A percentile compares a stretch with the other conserved stretches of the same genome.
These are phyloP conservation scores for Phymatotrichopsis omnivora DNA, from an alignment of 2,329 filamentous ascomycete genomes.

Conservation along the genomic window DNA sequence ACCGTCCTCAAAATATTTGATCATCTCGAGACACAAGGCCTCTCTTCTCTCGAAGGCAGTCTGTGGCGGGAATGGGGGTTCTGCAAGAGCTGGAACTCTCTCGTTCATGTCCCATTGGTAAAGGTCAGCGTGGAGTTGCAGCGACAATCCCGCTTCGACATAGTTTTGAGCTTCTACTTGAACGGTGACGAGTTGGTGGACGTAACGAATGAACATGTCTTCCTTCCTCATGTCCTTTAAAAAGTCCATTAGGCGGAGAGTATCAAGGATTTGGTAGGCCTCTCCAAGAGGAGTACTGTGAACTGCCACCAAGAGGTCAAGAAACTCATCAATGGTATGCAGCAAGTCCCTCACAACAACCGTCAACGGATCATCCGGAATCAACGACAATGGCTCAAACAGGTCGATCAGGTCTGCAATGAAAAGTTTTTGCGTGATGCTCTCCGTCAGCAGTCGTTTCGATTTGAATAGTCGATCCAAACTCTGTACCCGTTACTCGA, in stretches of 20 bases:
- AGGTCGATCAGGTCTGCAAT: constrained; percentile 72
- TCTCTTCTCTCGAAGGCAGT: constrained; percentile 89
- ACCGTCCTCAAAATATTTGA: constrained; percentile 89
- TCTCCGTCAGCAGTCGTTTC: constrained; percentile 77
- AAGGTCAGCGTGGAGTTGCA: constrained; percentile 82
- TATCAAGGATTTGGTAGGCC: constrained; percentile 74
- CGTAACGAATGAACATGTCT: constrained; percentile 91
- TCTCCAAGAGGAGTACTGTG: constrained; percentile 66
- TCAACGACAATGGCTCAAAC: constrained; percentile 60
- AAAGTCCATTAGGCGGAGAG: constrained; percentile 87
- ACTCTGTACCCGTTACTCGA: constrained; percentile 39
- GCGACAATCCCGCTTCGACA: constrained; percentile 77
- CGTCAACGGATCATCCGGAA: constrained; percentile 63
- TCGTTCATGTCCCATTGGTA: constrained; percentile 79
- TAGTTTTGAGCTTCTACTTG: constrained; percentile 68
- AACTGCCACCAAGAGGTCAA: constrained; percentile 83
- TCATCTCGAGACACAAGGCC: constrained; percentile 84
- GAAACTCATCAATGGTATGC: constrained; percentile 74
- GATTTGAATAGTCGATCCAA: constrained; percentile 83
- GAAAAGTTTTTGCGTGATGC: constrained; percentile 84
- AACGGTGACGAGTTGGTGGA: constrained; percentile 75
- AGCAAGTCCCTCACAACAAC: constrained; percentile 68
- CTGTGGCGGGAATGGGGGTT: constrained; percentile 72
- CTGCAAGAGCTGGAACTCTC: constrained; percentile 54
- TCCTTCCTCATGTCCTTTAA: constrained; percentile 93